Percentiles rank a stretch among this genome's conserved stretches.
Evolutionary conservation across 148 eudicot genomes (phyloP).

Genomic region (Chenopodium suecicum): DNA sequence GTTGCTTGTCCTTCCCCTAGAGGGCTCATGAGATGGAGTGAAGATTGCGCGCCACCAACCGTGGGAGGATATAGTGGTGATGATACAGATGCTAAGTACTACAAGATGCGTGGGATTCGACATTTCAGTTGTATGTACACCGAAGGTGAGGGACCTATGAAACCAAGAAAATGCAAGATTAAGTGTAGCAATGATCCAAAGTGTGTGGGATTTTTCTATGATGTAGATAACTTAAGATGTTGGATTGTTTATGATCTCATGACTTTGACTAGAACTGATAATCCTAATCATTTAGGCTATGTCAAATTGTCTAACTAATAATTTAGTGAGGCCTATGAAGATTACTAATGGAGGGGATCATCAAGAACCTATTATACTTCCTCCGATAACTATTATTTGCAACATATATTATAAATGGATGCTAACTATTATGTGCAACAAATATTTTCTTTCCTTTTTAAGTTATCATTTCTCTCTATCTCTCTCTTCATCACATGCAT

Average conservation of each 20-base stretch:
- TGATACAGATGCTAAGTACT: constrained; percentile 36
- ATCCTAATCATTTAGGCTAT: constrained; percentile 39
- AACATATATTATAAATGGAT: no score
- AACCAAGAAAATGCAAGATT: constrained; percentile 28
- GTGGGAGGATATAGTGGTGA: constrained; percentile 18
- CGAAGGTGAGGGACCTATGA: constrained; percentile 39
- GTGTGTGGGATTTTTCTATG: constrained; percentile 56
- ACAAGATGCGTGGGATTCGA: constrained; percentile 45
- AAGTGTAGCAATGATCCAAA: constrained; percentile 55
- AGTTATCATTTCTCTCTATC: no score
- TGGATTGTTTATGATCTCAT: constrained; percentile 59
- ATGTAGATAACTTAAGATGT: constrained; percentile 41
- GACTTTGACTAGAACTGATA: constrained; percentile 41
- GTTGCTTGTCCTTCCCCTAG: constrained; percentile 48
- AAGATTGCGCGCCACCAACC: constrained; percentile 34
- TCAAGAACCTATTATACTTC: no score
- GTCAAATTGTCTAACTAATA: constrained; percentile 29
- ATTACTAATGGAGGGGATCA: no score
- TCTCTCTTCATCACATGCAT: no score
- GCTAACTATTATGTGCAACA: no score
- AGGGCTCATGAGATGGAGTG: constrained; percentile 46
- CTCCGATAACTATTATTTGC: no score
- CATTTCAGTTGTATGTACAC: constrained; percentile 44
- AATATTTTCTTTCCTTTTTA: no score
- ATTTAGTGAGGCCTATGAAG: no score